These are phyloP conservation scores for Aegle marmelos DNA, from an alignment of 345 rosid genomes.

Conservation along the genomic window DNA sequence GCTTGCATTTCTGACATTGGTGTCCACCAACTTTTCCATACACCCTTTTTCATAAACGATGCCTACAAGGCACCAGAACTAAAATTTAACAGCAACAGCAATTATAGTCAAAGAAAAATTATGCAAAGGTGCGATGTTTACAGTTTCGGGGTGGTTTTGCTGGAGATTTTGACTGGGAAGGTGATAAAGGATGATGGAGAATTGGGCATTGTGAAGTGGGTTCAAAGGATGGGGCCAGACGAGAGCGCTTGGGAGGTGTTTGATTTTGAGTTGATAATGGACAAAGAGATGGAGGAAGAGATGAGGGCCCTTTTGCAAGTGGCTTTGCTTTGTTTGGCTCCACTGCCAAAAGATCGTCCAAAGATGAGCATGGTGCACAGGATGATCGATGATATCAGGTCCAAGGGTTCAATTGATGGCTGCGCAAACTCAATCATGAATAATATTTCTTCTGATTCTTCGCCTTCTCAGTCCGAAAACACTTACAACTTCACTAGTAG, in stretches of 20 bases:
- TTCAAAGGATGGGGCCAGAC: constrained; percentile 23
- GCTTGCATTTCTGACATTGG: constrained; percentile 37
- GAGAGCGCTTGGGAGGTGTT: constrained; percentile 38
- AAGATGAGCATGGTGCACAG: constrained; percentile 34
- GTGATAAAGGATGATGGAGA: constrained; percentile 34
- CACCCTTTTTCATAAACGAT: constrained; percentile 12
- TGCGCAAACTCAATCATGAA: constrained; percentile 19
- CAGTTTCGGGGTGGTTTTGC: constrained; percentile 39
- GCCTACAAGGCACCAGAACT: constrained; percentile 37
- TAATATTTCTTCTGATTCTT: constrained; percentile 34
- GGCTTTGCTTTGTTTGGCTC: constrained; percentile 41
- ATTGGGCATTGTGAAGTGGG: constrained; percentile 38
- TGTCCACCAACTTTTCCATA: constrained; percentile 28
- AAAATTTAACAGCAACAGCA: constrained; percentile 5
- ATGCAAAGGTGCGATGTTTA: constrained; percentile 38
- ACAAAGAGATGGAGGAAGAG: constrained; percentile 34
- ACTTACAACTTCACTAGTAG: not conserved
- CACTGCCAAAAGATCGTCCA: constrained; percentile 40
- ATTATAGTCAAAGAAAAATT: constrained; percentile 11
- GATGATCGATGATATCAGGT: constrained; percentile 40
- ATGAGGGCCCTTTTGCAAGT: constrained; percentile 40
- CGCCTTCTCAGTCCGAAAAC: constrained; percentile 33
- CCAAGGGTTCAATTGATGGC: constrained; percentile 17
- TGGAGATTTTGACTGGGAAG: constrained; percentile 43
- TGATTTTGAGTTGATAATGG: constrained; percentile 35